Evolutionary conservation across 805 yeast species (phyloP), one percentile per base, ranked within the genome.

Genomic region (Candida parachauliodes): DNA sequence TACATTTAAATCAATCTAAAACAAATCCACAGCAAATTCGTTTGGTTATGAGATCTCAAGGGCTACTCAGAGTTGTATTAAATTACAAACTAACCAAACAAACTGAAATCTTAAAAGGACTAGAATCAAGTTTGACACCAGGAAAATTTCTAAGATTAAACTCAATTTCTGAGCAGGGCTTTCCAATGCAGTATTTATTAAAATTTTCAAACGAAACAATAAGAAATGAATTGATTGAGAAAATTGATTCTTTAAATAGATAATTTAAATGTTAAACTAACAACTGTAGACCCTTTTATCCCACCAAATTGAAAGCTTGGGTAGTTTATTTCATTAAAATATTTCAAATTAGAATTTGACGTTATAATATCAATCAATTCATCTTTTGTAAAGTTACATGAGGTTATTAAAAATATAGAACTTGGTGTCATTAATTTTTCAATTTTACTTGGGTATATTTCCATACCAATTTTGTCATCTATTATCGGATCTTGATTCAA

Each of bases 271-370:
- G 93, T 95, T 32, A 91, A 73, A 37, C 88, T 83, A 56, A 95
- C 87, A 28, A 91, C 85, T 1, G 96, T 81, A 26, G 88, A 77
- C 1, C 98, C 98, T 48, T 81, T 74, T 5, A 73, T 76, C 7
- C 98, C 98, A 2, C 96, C 97, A 60, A 88, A 91, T 55, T 83
- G 77, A 54, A 88, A 88, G 5, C 76, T 71, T 7, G 96, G 96
- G 58, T 93, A 91, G 9, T 76, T 60, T 33, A 91, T 76, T 15
- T 69, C 70, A 46, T 77, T 76, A 83, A 86, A 85, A 3, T 75
- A 74, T 49, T 64, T 58, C 40, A 86, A 63, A 2, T 57, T 54
- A 11, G 67, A 68, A 11, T 63, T 47, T 9, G 57, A 62, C 2
- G 82, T 65, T 25, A 81, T 70, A 28, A 84, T 68, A 18, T 61